Conservation (phyloP, 176 grass and related monocot species). For the Puccinellia tenuiflora region DNA sequence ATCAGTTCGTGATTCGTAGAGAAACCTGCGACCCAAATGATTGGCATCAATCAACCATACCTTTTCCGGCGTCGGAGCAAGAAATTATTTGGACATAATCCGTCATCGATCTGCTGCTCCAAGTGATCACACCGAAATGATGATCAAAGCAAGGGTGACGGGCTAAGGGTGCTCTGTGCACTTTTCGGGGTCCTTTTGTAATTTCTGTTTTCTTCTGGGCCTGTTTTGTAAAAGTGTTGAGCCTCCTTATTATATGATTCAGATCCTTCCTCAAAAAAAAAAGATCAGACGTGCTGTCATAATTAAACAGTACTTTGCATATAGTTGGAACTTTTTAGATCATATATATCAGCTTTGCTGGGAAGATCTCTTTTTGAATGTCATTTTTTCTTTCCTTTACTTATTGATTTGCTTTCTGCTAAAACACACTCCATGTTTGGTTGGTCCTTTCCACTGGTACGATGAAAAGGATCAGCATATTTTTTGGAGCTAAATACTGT, state of each 20-base stretch:
- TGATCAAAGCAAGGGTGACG: no score
- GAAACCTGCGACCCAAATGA: slow-evolving; percentile 10
- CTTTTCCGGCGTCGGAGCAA: neutral
- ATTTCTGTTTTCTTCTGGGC: no score
- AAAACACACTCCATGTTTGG: slow-evolving; percentile 7
- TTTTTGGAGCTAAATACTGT: neutral
- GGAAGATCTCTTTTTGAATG: neutral
- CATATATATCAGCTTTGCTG: neutral
- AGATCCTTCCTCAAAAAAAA: no score
- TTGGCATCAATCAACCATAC: neutral
- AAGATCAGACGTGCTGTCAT: neutral
- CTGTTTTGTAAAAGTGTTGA: no score
- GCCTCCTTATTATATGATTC: no score
- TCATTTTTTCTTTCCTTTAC: neutral
- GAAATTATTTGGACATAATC: slow-evolving; percentile 3
- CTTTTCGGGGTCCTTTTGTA: no score
- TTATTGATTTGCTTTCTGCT: neutral
- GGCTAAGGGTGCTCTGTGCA: no score
- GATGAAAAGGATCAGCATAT: neutral
- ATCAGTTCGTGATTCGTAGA: neutral
- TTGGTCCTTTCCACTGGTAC: neutral
- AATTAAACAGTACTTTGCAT: slow-evolving; percentile 7
- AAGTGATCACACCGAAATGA: slow-evolving; percentile 29
- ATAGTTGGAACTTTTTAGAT: neutral
- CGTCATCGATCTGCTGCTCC: neutral